A percentile compares a stretch with the other conserved stretches of the same genome.
Conservation (phyloP, 768 basidiomycete species). For the Dioszegia aurantiaca region DNA sequence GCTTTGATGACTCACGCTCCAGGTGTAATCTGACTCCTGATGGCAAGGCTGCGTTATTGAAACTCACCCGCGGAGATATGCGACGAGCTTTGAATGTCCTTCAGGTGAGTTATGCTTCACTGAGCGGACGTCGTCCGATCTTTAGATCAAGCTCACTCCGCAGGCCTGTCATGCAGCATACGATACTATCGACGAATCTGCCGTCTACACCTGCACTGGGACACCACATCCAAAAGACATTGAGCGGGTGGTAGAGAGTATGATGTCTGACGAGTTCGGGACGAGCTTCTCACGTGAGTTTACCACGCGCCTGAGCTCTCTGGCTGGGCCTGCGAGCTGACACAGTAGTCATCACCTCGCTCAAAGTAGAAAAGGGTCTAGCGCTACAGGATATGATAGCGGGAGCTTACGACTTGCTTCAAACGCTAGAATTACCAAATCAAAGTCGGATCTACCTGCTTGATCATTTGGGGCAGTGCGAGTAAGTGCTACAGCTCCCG, state of each 20-base stretch:
- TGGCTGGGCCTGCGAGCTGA: neutral
- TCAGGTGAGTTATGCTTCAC: conserved; percentile 57
- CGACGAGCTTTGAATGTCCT: conserved; percentile 90
- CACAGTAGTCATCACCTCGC: conserved; percentile 70
- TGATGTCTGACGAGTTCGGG: conserved; percentile 94
- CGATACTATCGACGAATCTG: conserved; percentile 77
- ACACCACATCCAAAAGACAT: conserved; percentile 94
- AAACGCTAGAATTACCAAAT: conserved; percentile 78
- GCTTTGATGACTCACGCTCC: neutral
- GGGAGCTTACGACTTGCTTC: conserved; percentile 85
- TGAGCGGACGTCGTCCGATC: neutral
- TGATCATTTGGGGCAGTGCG: conserved; percentile 89
- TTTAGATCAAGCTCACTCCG: neutral
- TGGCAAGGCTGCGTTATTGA: conserved; percentile 83
- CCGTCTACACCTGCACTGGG: conserved; percentile 95
- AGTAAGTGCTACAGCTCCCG: conserved; percentile 60
- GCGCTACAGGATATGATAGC: conserved; percentile 90
- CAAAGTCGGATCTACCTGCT: conserved; percentile 85
- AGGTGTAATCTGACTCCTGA: conserved; percentile 84
- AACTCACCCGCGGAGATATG: conserved; percentile 95
- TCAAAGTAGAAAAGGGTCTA: conserved; percentile 89
- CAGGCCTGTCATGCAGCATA: conserved; percentile 95
- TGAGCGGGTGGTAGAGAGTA: conserved; percentile 85
- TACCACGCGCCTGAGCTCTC: neutral
- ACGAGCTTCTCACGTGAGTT: conserved; percentile 64